Evolutionary conservation across 768 basidiomycete genomes (phyloP), one percentile per base, ranked within the genome.

Genomic region (Boletus coccyginus): DNA sequence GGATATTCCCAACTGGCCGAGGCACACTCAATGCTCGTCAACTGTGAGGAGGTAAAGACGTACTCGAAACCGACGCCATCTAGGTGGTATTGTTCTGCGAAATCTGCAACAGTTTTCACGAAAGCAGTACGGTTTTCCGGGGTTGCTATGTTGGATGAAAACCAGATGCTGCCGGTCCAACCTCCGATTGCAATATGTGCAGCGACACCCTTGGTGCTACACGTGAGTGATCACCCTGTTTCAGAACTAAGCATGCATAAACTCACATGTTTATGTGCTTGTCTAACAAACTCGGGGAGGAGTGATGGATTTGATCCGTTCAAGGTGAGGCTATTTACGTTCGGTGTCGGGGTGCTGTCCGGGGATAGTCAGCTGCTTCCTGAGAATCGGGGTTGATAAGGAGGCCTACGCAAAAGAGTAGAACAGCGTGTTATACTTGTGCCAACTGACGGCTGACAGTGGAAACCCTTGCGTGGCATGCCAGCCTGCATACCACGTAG

Each of bases 1-100:
- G 94, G 93, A 66, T 88, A 94, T 71, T 96, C 94, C 92, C 93
- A 95, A 64, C 91, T 93, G 50, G 40, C 14, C 52, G 56, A 75
- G 21, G 17, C n/a, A 14, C 1, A 16, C 3, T 70, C 7, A 66
- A 19, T 27, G 1, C 1, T 43, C n/a, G 19, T 19, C 35, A 8
- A 44, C 17, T 5, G 12, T 36, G 5, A 32, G 3, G 46, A 46
- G 21, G 13, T 9, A 8, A 24, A 11, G 5, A 51, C 67, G 2
- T 52, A 73, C 70, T 68, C 66, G 36, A 73, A 69, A 21, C 62
- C 81, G 47, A 89, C 69, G 14, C 86, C 85, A 56, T 85, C 84
- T 1, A 88, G 69, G 0, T 71, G 42, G 65, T 86, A 86, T 49
- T 81, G 52, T 2, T 67, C 58, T 3, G 77, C 82, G 11, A 90